Conservation (phyloP, 495 filamentous ascomycete genomes). For the Friedmanniomyces simplex region DNA sequence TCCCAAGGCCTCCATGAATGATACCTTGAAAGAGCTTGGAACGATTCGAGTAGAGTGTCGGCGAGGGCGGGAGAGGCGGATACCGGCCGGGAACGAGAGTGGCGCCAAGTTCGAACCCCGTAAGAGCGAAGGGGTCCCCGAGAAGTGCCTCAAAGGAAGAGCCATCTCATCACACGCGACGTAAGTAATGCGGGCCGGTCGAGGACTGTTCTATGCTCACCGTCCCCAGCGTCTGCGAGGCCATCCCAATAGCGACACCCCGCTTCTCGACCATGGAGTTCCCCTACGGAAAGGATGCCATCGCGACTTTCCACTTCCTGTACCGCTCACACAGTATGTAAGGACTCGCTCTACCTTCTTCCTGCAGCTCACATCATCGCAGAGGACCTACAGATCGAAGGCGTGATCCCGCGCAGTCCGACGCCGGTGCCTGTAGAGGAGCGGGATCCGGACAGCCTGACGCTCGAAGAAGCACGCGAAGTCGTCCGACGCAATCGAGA, state of each 20-base stretch:
- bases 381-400: constrained; percentile 22
- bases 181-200: background rate
- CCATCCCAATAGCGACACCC: background rate
- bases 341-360: too few relatives aligned
- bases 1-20: background rate
- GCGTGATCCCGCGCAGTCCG: constrained; percentile 19
- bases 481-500: constrained; percentile 9
- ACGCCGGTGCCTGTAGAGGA: constrained; percentile 20
- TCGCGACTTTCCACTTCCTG: constrained; percentile 16
- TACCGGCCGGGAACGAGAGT: background rate
- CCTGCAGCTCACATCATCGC: background rate
- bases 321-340: constrained; percentile 18
- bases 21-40: constrained; percentile 1
- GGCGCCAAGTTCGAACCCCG: too few relatives aligned
- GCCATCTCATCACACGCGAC: constrained; percentile 9
- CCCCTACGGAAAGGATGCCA: constrained; percentile 8
- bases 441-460: constrained; percentile 11
- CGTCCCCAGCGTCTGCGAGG: constrained; percentile 3
- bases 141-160: constrained; percentile 22
- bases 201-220: background rate
- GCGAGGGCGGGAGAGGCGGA: background rate
- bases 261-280: background rate
- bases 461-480: constrained; percentile 10
- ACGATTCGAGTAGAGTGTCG: background rate
- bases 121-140: background rate